These are phyloP conservation scores for Chrysochromulina parva DNA, from an alignment of 78 protist species.

Conservation along the genomic window DNA sequence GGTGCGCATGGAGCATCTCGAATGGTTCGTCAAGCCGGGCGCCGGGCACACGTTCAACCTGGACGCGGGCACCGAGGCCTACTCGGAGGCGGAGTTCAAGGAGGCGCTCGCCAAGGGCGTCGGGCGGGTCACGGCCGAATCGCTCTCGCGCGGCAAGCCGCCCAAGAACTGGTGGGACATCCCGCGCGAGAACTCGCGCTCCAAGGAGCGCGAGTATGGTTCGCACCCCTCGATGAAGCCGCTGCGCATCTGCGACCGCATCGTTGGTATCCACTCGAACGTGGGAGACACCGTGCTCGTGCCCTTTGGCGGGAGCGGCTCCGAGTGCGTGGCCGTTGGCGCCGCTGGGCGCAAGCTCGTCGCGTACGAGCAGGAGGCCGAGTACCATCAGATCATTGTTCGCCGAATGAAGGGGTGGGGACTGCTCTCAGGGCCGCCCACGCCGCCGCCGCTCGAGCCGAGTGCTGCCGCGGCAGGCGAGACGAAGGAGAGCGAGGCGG, in stretches of 20 bases:
- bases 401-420: background rate
- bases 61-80: background rate
- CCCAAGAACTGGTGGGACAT: background rate
- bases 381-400: background rate
- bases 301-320: background rate
- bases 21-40: constrained; percentile 13
- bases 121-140: constrained; percentile 7
- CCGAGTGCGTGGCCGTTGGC: background rate
- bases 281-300: background rate
- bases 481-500: too few relatives aligned
- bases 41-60: background rate
- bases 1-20: constrained; percentile 16
- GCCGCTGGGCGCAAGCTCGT: background rate
- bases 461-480: too few relatives aligned
- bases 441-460: too few relatives aligned
- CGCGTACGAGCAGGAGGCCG: background rate
- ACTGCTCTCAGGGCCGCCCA: background rate
- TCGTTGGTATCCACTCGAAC: background rate
- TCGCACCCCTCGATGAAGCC: constrained; percentile 25
- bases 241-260: background rate
- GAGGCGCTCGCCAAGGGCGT: constrained; percentile 22
- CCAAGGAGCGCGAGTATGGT: background rate
- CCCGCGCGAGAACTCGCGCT: constrained; percentile 14
- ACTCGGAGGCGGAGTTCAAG: background rate
- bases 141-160: background rate